Conservation (phyloP, 352 stramenopile genomes). For the Globisporangium polare region DNA sequence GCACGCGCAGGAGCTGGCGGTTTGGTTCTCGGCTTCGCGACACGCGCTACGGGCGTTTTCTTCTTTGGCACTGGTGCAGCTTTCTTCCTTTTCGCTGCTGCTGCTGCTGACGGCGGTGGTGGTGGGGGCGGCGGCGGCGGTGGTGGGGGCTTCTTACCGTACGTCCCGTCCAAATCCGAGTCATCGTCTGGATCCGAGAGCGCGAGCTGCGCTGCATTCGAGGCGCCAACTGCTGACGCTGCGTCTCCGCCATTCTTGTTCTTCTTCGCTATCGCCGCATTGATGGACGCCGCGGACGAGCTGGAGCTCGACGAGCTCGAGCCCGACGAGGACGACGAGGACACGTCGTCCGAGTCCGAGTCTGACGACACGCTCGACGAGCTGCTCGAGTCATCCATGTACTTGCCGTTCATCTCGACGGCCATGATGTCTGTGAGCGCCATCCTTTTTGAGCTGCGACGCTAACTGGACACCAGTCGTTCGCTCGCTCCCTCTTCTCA, state of each 20-base stretch:
- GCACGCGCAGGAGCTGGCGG: constrained; percentile 30
- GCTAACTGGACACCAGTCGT: constrained; percentile 1
- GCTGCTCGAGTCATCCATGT: constrained; percentile 70
- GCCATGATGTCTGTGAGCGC: constrained; percentile 72
- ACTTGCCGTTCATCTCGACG: constrained; percentile 69
- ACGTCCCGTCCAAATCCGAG: constrained; percentile 25
- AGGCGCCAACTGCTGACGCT: background rate
- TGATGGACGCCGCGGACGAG: constrained; percentile 7
- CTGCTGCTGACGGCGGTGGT: constrained; percentile 11
- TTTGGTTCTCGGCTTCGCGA: constrained; percentile 18
- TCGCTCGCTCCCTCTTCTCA: background rate
- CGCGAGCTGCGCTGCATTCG: constrained; percentile 6
- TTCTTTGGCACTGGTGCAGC: constrained; percentile 13
- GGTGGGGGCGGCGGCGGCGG: constrained; percentile 22
- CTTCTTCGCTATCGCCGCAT: constrained; percentile 11
- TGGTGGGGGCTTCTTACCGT: constrained; percentile 20
- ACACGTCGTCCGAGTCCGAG: constrained; percentile 46
- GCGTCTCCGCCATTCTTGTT: background rate
- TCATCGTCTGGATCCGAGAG: constrained; percentile 28
- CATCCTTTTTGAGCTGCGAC: constrained; percentile 50
- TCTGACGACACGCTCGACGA: constrained; percentile 77
- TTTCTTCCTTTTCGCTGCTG: constrained; percentile 14
- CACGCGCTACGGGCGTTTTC: constrained; percentile 11
- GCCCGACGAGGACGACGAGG: constrained; percentile 29
- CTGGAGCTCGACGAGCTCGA: constrained; percentile 22